Evolutionary conservation across 257 asterid species (phyloP).

Genomic region (Solanum sejunctum): DNA sequence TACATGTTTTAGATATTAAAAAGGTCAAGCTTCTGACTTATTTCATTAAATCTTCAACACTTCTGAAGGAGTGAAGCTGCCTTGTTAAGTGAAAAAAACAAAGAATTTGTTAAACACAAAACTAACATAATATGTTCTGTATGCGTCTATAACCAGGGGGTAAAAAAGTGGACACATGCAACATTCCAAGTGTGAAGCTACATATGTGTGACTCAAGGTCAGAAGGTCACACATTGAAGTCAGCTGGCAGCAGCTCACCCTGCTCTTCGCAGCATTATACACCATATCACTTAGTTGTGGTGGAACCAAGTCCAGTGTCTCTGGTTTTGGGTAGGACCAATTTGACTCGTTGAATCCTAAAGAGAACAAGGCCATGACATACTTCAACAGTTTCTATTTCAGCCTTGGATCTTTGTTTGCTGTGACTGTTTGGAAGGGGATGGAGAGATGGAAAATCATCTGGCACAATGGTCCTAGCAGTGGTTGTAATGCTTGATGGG

Average conservation of each 20-base stretch:
- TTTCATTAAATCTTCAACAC: background rate
- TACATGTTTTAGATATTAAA: background rate
- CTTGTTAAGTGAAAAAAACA: background rate
- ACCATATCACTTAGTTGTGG: background rate
- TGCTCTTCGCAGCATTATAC: background rate
- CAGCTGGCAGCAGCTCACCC: background rate
- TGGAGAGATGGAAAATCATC: background rate
- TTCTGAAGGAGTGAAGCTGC: background rate
- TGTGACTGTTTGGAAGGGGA: background rate
- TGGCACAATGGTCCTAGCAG: background rate
- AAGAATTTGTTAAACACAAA: background rate
- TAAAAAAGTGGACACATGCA: background rate
- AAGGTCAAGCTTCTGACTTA: background rate
- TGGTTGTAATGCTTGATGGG: background rate
- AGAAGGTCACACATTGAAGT: background rate
- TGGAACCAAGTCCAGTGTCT: background rate
- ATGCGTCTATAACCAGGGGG: background rate
- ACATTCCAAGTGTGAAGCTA: background rate
- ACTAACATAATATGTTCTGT: background rate
- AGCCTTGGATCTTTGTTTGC: background rate
- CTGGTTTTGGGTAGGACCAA: background rate
- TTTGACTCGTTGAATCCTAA: background rate
- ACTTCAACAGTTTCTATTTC: background rate
- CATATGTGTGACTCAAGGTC: background rate
- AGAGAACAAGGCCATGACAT: background rate